Base-by-base conservation (phyloP, 257 asterid species). In the Voacanga thouarsii region DNA sequence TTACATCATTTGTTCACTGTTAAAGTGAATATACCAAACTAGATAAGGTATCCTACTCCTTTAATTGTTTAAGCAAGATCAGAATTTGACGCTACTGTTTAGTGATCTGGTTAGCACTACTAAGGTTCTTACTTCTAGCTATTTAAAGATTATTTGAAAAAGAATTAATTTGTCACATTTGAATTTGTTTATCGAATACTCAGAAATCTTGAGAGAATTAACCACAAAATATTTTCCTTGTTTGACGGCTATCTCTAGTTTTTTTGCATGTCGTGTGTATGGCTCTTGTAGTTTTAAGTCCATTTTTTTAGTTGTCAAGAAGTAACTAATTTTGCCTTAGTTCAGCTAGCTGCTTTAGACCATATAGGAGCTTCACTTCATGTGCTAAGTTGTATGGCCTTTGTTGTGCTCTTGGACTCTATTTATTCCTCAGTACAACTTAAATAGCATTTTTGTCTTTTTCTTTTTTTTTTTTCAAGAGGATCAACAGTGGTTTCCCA, bases 11-110 rank as follows among this genome's bases (percentile, higher is more conserved):
- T 96, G 79, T 96, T 96, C 87, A 86, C 92, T 5, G 88, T 96
- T 45, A 90, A 93, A 90, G 97, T 96, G 72, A 84, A 88, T 85
- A 93, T 96, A 86, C 99, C 99, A 53, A 93, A 92, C 83, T 90
- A 95, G n/a, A 84, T 93, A 79, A 92, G 97, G 99, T 92, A 82
- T 49, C 8, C 1, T 30, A 19, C 49, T 33, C 6, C 45, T 73
- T 33, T 30, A 16, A 18, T 33, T 53, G 15, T 51, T 71, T 12
- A 55, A 72, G 26, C 12, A 16, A 33, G 47, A 65, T 65, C n/a
- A 18, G 61, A 33, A 33, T 26, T 21, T 66, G 71, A 66, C 37
- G 26, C 50, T 18, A 66, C 71, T 37, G 12, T 16, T 19, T 6
- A 26, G 43, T 61, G 68, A 19, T 61, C 19, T 61, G 19, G 68